These are phyloP conservation scores for Rhizophagus prolifer DNA, from an alignment of 192 early-diverging fungal genomes.

Conservation along the genomic window DNA sequence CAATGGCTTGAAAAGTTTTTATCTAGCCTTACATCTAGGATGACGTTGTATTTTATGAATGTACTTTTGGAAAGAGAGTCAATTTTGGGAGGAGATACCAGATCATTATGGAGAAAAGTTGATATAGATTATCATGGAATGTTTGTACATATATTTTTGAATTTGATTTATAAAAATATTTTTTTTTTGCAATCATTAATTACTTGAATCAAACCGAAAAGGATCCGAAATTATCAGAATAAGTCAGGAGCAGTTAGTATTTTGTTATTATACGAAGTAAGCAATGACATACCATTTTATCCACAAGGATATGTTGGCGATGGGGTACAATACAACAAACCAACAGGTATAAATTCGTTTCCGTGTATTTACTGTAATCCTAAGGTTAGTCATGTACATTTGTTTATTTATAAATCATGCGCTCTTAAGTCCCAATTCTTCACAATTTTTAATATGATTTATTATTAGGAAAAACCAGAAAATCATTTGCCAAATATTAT, in stretches of 20 bases:
- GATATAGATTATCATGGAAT: conserved; percentile 40
- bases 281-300: conserved; percentile 35
- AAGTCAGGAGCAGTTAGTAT: too few relatives aligned
- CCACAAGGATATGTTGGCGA: conserved; percentile 40
- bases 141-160: conserved; percentile 23
- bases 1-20: conserved; percentile 22
- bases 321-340: conserved; percentile 37
- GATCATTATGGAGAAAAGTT: conserved; percentile 29
- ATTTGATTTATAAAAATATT: not conserved
- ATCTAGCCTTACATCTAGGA: conserved; percentile 42
- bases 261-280: conserved; percentile 39
- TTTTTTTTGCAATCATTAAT: too few relatives aligned
- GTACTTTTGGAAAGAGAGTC: conserved; percentile 42
- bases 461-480: conserved; percentile 4
- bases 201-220: not conserved
- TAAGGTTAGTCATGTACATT: conserved; percentile 30
- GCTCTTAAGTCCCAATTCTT: too few relatives aligned
- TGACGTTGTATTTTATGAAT: conserved; percentile 46
- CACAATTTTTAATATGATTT: too few relatives aligned
- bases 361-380: conserved; percentile 44
- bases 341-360: conserved; percentile 34
- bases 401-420: not conserved
- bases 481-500: conserved; percentile 47
- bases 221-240: conserved; percentile 34
- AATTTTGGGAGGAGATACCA: conserved; percentile 33